A percentile compares a stretch with the other conserved stretches of the same genome.
Evolutionary conservation across 805 yeast genomes (phyloP).

Genomic region (Wickerhamiella shivajii): DNA sequence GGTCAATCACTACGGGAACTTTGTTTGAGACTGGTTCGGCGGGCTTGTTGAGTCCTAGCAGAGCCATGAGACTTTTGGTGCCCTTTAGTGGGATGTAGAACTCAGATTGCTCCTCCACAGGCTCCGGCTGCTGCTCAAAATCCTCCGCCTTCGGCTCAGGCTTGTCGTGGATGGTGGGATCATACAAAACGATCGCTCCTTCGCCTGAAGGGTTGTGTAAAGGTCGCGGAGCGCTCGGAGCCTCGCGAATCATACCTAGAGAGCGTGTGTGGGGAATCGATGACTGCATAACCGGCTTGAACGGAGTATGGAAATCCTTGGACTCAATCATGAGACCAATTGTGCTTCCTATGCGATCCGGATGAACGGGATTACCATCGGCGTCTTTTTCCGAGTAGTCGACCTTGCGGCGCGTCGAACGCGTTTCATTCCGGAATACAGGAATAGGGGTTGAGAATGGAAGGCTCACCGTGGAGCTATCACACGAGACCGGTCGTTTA

Average conservation of each 20-base stretch:
- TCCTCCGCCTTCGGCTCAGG: constrained; percentile 23
- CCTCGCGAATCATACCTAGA: constrained; percentile 4
- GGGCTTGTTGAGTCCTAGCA: constrained; percentile 49
- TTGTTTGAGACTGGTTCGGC: constrained; percentile 35
- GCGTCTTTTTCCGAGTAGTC: constrained; percentile 4
- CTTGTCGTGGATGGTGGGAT: constrained; percentile 71
- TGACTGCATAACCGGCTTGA: constrained; percentile 11
- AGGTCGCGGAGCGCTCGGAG: constrained; percentile 58
- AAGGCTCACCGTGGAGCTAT: constrained; percentile 5
- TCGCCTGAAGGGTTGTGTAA: constrained; percentile 92
- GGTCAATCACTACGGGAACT: constrained; percentile 94
- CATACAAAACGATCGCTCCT: constrained; percentile 85
- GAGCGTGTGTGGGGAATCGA: constrained; percentile 1
- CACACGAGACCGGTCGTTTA: constrained; percentile 8
- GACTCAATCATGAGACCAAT: constrained; percentile 6
- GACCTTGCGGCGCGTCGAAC: constrained; percentile 7
- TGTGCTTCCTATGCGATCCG: background rate
- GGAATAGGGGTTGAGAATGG: constrained; percentile 9
- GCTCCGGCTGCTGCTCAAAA: constrained; percentile 10
- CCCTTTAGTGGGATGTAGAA: constrained; percentile 1
- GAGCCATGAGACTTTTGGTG: constrained; percentile 49
- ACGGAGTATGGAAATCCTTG: constrained; percentile 13
- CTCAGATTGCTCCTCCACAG: background rate
- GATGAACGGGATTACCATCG: background rate
- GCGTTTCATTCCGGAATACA: constrained; percentile 1